These are phyloP conservation scores for Pyrenochaeta sp. DNA, from an alignment of 2,329 filamentous ascomycete species.

Conservation along the genomic window DNA sequence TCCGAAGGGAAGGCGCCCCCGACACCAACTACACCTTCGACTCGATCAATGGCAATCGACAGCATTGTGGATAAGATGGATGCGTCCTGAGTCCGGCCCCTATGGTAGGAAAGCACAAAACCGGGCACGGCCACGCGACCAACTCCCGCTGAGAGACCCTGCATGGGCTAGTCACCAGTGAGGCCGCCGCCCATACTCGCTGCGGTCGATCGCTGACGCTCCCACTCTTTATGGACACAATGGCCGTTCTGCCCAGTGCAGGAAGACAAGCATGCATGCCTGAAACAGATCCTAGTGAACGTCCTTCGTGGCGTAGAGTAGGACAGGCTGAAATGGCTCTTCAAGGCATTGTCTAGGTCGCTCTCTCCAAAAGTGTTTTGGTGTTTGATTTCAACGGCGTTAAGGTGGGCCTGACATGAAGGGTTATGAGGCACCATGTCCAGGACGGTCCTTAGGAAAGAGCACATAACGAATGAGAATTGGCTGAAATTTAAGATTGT, in stretches of 20 bases:
- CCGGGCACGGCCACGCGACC: conserved; percentile 2
- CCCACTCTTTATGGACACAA: conserved; percentile 3
- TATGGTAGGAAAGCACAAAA: conserved; percentile 8
- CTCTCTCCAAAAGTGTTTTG: conserved; percentile 18
- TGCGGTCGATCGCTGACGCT: conserved; percentile 5
- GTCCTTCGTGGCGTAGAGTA: not conserved
- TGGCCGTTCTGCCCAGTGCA: conserved; percentile 7
- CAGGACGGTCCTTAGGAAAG: conserved; percentile 4
- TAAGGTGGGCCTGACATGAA: conserved; percentile 5
- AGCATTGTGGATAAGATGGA: conserved; percentile 51
- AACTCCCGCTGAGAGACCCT: not conserved
- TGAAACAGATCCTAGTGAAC: not conserved
- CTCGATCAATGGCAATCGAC: conserved; percentile 50
- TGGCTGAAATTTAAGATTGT: not conserved
- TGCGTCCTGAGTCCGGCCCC: conserved; percentile 34
- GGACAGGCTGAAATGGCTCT: not conserved
- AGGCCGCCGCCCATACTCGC: conserved; percentile 8
- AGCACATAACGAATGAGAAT: conserved; percentile 13
- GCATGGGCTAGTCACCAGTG: conserved; percentile 7
- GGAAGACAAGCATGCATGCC: conserved; percentile 3
- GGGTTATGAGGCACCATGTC: conserved; percentile 6
- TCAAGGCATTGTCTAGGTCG: conserved; percentile 4
- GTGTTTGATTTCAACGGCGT: conserved; percentile 24
- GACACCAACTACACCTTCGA: conserved; percentile 49
- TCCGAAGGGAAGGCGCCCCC: conserved; percentile 44